Evolutionary conservation across 2,329 filamentous ascomycete species (phyloP).

Genomic region (Cercospora sp.): DNA sequence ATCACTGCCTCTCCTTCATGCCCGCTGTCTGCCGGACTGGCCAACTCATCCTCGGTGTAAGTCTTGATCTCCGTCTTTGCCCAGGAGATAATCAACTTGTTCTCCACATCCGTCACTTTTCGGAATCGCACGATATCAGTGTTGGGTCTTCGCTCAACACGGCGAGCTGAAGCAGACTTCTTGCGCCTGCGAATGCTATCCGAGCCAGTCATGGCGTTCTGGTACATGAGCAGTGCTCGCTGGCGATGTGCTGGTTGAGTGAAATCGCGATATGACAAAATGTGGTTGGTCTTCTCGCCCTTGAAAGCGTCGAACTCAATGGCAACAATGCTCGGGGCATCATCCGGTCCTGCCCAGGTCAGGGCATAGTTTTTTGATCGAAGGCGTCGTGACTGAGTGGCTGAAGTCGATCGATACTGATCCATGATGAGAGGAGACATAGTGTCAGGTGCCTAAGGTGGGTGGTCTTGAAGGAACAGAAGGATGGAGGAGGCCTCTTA

Average conservation of each 20-base stretch:
- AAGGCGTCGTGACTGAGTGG: slow-evolving; percentile 24
- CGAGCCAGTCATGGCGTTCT: slow-evolving; percentile 20
- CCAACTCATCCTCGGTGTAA: slow-evolving; percentile 33
- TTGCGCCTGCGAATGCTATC: slow-evolving; percentile 10
- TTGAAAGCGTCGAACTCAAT: slow-evolving; percentile 47
- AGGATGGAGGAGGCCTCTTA: slow-evolving; percentile 2
- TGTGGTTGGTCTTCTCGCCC: slow-evolving; percentile 37
- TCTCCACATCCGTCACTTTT: slow-evolving; percentile 35
- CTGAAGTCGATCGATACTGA: slow-evolving; percentile 5
- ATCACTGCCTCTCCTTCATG: slow-evolving; percentile 36
- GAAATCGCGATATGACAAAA: slow-evolving; percentile 37
- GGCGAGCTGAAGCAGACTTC: slow-evolving; percentile 18
- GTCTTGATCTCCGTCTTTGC: slow-evolving; percentile 36
- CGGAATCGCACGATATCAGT: slow-evolving; percentile 26
- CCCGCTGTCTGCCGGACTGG: slow-evolving; percentile 33
- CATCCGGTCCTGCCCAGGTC: slow-evolving; percentile 28
- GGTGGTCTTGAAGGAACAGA: slow-evolving; percentile 6
- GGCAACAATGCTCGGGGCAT: slow-evolving; percentile 38
- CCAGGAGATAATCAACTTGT: slow-evolving; percentile 35
- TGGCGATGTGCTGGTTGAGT: slow-evolving; percentile 33
- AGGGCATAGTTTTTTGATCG: slow-evolving; percentile 28
- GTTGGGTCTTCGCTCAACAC: slow-evolving; percentile 14
- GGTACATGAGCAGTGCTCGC: slow-evolving; percentile 30
- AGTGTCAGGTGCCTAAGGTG: neutral
- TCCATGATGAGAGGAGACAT: neutral